Percentiles rank a stretch among this genome's conserved stretches.
Conservation (phyloP, 2,329 filamentous ascomycete species). For the Dactylonectria macrodidyma region DNA sequence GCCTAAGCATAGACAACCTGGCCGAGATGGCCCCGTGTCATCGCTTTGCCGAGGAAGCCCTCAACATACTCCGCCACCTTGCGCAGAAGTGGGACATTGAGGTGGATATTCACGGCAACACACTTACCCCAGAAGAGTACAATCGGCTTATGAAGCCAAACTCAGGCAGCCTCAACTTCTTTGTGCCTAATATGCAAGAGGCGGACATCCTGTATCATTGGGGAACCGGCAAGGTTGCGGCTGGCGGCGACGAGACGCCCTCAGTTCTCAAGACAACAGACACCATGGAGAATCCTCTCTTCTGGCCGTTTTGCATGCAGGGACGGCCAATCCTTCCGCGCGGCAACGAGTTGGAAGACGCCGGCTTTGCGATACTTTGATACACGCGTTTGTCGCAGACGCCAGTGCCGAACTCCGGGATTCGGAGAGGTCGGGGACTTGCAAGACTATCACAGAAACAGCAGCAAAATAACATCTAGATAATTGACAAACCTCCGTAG, state of each 20-base stretch:
- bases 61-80: constrained; percentile 72
- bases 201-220: constrained; percentile 65
- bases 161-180: constrained; percentile 70
- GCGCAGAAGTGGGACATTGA: constrained; percentile 73
- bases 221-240: constrained; percentile 50
- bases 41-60: constrained; percentile 72
- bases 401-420: not conserved
- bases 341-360: constrained; percentile 63
- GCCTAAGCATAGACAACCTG: constrained; percentile 69
- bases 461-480: not conserved
- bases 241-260: constrained; percentile 30
- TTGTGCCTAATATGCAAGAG: constrained; percentile 64
- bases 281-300: constrained; percentile 67
- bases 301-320: constrained; percentile 75
- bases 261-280: constrained; percentile 51
- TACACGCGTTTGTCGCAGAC: constrained; percentile 2
- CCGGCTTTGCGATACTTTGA: constrained; percentile 63
- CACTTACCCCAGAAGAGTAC: constrained; percentile 53
- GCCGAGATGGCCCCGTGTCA: constrained; percentile 74
- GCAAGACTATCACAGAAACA: constrained; percentile 34
- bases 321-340: constrained; percentile 68
- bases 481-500: not conserved
- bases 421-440: constrained; percentile 32
- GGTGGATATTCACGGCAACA: constrained; percentile 58
- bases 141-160: constrained; percentile 61